Evolutionary conservation across 306 rosid species (phyloP), one percentile per base, ranked within the genome.

Genomic region (Gillenia trifoliata): DNA sequence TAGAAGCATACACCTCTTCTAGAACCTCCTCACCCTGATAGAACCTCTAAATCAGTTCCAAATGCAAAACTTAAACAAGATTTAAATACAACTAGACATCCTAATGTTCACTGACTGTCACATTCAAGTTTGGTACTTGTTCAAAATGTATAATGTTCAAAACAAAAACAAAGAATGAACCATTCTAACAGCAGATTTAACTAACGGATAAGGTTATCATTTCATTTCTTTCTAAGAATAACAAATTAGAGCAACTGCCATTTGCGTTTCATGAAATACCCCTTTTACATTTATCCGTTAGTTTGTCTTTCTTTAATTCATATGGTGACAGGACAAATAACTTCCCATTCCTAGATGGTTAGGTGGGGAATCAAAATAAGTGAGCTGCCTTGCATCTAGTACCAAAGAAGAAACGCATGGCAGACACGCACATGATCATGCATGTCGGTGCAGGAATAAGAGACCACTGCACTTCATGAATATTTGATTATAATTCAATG

Each of bases 1-100:
- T 80, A 17, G 98, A 86, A 71, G 85, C 87, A 70, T 86, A 86
- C 47, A 86, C 86, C 75, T 88, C 93, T 83, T 92, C 97, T 20
- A 76, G 77, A 77, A 50, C 79, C 75, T 81, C 88, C 68, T 66
- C 88, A 56, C 78, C 98, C 97, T 87, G 87, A 63, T 63, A 82
- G 52, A 79, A 83, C 64, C 73, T 60, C 66, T 43, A 52, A 64
- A 74, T 83, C 78, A 79, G 78, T 75, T 75, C 71, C 33, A 74
- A 45, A 52, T 34, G 13, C 19, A 28, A 23, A 22, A 23, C 22
- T 17, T 19, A 40, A 23, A 63, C 17, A 36, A 22, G 16, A 40
- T 16, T 13, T 11, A 29, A 13, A 75, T 9, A 70, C 52, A 45
- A 3, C 28, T 11, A 54, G 10, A 56, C 54, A 45, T 19, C 38